Base-by-base conservation (phyloP, 306 rosid species). In the Comarum palustre region DNA sequence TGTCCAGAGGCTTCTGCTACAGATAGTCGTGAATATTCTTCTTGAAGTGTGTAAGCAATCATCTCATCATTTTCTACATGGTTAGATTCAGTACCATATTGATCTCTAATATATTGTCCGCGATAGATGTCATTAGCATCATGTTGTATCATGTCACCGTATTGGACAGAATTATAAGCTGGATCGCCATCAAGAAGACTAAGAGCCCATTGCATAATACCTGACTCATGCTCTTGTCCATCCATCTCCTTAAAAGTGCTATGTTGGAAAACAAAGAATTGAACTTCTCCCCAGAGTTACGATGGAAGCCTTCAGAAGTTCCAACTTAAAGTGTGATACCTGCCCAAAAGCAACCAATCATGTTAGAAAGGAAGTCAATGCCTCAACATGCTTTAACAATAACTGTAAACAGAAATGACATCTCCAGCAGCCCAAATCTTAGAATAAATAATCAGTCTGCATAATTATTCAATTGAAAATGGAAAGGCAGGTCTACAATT, bases 1-100 rank as follows among this genome's bases (percentile, higher is more conserved):
- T 76, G 75, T 65, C 78, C 68, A 38, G 94, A 82, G 75, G 72
- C 8, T 60, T 92, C 96, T 17, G 75, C 75, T 43, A 88, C 60
- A 4, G 83, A 82, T 61, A 90, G 82, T 54, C 55, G 86, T 12
- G 89, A 79, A 82, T 84, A 90, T 75, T 90, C 90, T 78, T 93
- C 93, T 82, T 90, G 98, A 64, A 93, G 96, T 31, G 88, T 77
- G 32, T 75, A 80, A 7, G 96, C 96, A 83, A 93, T 88, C 70
- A 84, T 78, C 84, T 87, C 98, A 55, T 93, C 98, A 68, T 89
- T 88, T 79, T 93, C 90, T 55, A 90, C 85, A 76, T 81, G 75
- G 74, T 71, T 83, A 58, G 71, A 20, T 52, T 84, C 89, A 8
- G 80, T 45, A 74, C 78, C 85, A 77, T 90, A 36, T 36, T 36